Evolutionary conservation across 257 asterid species (phyloP).

Genomic region (Nicotiana undulata): DNA sequence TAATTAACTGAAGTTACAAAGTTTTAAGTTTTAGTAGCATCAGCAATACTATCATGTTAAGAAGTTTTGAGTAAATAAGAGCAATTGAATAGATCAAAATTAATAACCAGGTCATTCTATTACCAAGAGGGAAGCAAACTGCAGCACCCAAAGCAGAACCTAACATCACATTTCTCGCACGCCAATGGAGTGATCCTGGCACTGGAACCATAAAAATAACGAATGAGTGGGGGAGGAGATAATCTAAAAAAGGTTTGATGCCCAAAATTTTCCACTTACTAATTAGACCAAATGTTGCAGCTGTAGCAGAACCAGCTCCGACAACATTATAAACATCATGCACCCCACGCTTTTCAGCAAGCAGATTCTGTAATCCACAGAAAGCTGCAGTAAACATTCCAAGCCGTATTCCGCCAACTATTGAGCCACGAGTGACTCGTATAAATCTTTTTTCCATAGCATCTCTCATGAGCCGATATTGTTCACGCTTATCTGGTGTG

Average conservation of each 20-base stretch:
- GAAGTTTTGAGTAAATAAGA: not conserved
- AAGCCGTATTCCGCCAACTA: conserved; percentile 92
- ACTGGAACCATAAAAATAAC: conserved; percentile 38
- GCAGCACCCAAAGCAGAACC: conserved; percentile 94
- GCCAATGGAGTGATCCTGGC: conserved; percentile 94
- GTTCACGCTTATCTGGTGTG: conserved; percentile 93
- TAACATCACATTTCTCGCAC: conserved; percentile 69
- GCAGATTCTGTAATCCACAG: conserved; percentile 71
- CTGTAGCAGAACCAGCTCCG: conserved; percentile 96
- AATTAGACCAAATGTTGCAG: conserved; percentile 86
- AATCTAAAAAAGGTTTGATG: not conserved
- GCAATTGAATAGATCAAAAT: not conserved
- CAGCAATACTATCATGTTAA: not conserved
- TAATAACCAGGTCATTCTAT: not conserved
- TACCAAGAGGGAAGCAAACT: conserved; percentile 91
- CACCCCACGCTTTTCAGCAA: conserved; percentile 84
- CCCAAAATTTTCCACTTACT: conserved; percentile 34
- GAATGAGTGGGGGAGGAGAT: not conserved
- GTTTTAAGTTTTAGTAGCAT: not conserved
- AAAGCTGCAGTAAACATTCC: conserved; percentile 93
- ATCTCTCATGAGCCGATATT: conserved; percentile 89
- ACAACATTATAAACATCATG: conserved; percentile 82
- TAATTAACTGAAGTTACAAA: not conserved
- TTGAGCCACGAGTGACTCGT: conserved; percentile 86
- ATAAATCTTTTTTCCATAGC: conserved; percentile 96